Evolutionary conservation across 2,329 filamentous ascomycete genomes (phyloP), one percentile per base, ranked within the genome.

Genomic region (Colletotrichum noveboracense): DNA sequence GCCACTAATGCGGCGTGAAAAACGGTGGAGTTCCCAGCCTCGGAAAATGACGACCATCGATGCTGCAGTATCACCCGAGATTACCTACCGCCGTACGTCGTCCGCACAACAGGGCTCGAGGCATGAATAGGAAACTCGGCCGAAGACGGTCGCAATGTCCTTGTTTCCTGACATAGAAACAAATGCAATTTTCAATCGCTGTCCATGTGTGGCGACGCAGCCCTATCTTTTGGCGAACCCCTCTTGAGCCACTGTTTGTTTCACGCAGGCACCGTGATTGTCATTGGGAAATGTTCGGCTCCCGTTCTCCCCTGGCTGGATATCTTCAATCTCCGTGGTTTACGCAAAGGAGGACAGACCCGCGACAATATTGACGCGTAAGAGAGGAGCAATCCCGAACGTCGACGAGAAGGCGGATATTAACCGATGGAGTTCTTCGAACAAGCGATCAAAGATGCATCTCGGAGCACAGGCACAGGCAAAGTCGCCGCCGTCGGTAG

Each of bases 131-230:
- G 60, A 56, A 66, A 74, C 55, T 75, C 73, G 55, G 60, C 60
- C 71, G 70, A 64, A 66, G 70, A 48, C 26, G 48, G 61, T 66
- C 55, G 58, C 34, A 69, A 61, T 61, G 36, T 26, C 48, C 24
- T 56, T 70, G 32, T 52, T 76, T 76, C 60, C 55, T 52, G 38
- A 66, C 74, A 70, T 61, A 34, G 58, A 66, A 48, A 74, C 64
- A 32, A 26, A 55, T 58, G 65, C 70, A 66, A 70, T 74, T 34
- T 18, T 48, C 24, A 38, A 74, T 52, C 34, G 36, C 38, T 70
- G 52, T 43, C 66, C 58, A 74, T 61, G 65, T 48, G 67, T 67
- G 69, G 73, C 74, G 58, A 77, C 81, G 80, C 80, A 81, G 80
- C 80, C 80, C 80, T 80, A 78, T 64, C 72, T 68, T 67, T 76